Evolutionary conservation across 1,284 basidiomycete genomes (phyloP).

Genomic region (Pholiota adiposa): DNA sequence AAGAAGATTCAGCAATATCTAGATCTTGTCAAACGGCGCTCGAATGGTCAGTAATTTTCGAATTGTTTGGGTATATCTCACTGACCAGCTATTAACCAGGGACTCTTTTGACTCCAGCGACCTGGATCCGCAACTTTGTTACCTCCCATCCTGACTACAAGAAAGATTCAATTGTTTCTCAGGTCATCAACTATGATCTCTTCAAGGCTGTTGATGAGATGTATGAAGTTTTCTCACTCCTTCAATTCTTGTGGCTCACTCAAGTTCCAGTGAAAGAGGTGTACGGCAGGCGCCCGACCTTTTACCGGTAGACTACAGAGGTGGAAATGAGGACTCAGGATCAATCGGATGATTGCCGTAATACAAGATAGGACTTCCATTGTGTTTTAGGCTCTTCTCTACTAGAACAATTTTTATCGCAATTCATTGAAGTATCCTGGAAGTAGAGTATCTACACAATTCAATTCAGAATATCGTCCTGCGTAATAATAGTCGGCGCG

Average conservation of each 20-base stretch:
- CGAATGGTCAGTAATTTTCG: slow-evolving; percentile 66
- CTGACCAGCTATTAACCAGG: slow-evolving; percentile 55
- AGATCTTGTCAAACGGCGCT: slow-evolving; percentile 77
- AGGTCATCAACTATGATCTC: slow-evolving; percentile 95
- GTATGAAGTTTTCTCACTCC: slow-evolving; percentile 49
- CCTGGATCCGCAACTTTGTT: slow-evolving; percentile 94
- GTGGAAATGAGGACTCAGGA: slow-evolving; percentile 49
- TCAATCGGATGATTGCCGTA: slow-evolving; percentile 31
- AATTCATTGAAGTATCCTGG: background rate
- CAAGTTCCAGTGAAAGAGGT: slow-evolving; percentile 65
- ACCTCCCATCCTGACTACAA: slow-evolving; percentile 89
- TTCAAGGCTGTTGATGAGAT: slow-evolving; percentile 92
- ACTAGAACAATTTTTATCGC: background rate
- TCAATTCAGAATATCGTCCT: no score
- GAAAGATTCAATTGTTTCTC: slow-evolving; percentile 87
- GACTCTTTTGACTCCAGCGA: slow-evolving; percentile 85
- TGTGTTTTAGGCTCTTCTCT: background rate
- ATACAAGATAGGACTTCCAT: slow-evolving; percentile 10
- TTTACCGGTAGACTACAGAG: slow-evolving; percentile 62
- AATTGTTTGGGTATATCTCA: slow-evolving; percentile 9
- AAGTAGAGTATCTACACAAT: no score
- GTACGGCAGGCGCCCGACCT: slow-evolving; percentile 65
- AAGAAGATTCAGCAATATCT: slow-evolving; percentile 79
- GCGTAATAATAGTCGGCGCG: no score
- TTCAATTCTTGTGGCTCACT: background rate